phyloP scores from a whole-genome alignment of 257 asterid genomes.

The Penstemon davidsonii region DNA sequence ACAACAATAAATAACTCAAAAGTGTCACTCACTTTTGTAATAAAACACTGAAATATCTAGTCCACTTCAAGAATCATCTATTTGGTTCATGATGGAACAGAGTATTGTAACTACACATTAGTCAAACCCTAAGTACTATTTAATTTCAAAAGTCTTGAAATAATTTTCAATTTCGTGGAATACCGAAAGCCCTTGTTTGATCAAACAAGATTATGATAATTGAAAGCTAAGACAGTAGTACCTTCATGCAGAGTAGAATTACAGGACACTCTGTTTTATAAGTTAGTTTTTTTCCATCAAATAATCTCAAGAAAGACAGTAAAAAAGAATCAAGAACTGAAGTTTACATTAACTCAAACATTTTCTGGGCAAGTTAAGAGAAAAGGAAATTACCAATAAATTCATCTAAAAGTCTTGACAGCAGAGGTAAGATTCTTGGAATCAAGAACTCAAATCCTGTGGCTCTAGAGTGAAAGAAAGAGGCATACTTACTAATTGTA shows the following conservation, averaged over 20 bases:
- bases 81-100: slow-evolving; percentile 1
- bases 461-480: slow-evolving; percentile 18
- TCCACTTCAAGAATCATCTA: not conserved
- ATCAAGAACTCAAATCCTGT: slow-evolving; percentile 3
- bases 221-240: slow-evolving; percentile 6
- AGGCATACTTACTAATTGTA: slow-evolving; percentile 5
- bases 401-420: slow-evolving; percentile 17
- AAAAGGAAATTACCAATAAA: slow-evolving; percentile 33
- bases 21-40: not conserved
- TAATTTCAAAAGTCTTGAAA: slow-evolving; percentile 16
- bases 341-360: not conserved
- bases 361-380: not conserved
- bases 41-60: too few relatives aligned
- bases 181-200: not conserved
- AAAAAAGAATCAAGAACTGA: not conserved
- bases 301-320: not conserved
- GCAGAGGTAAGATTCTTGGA: slow-evolving; percentile 27
- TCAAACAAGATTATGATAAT: not conserved
- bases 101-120: not conserved
- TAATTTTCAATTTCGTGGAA: not conserved
- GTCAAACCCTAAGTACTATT: slow-evolving; percentile 13
- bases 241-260: slow-evolving; percentile 10
- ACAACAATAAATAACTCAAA: slow-evolving; percentile 6
- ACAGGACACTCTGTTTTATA: slow-evolving; percentile 10
- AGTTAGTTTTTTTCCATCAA: not conserved